Percentiles rank a stretch among this genome's conserved stretches.
These are phyloP conservation scores for Triadica sebifera DNA, from an alignment of 345 rosid genomes.

Conservation along the genomic window DNA sequence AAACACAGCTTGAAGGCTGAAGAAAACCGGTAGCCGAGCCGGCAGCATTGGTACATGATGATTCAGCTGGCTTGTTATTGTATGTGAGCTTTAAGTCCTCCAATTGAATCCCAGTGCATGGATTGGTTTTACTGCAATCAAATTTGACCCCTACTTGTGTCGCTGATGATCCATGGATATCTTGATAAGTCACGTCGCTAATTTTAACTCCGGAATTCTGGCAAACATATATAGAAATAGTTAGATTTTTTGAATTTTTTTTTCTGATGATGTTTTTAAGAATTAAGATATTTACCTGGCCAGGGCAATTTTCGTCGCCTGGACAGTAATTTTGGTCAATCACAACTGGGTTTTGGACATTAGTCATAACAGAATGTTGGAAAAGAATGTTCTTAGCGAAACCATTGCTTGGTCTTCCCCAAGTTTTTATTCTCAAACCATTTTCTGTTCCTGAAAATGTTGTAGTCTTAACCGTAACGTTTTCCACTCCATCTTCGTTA, in stretches of 20 bases:
- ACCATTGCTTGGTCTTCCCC: constrained; percentile 27
- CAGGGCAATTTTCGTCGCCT: constrained; percentile 10
- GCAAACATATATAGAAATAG: background rate
- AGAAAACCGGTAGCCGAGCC: background rate
- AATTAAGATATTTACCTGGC: constrained; percentile 5
- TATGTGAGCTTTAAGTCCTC: background rate
- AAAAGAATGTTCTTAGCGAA: constrained; percentile 20
- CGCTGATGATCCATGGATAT: background rate
- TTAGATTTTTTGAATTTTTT: too few relatives aligned
- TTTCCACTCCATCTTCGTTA: constrained; percentile 23
- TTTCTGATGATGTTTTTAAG: background rate
- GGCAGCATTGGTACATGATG: background rate
- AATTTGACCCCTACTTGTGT: background rate
- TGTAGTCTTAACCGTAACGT: constrained; percentile 18
- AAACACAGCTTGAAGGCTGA: background rate
- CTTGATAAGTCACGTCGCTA: background rate
- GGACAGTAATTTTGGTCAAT: constrained; percentile 27
- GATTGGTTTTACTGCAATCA: background rate
- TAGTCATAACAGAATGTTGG: constrained; percentile 18
- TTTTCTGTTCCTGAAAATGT: constrained; percentile 21
- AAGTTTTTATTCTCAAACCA: constrained; percentile 22
- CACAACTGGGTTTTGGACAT: constrained; percentile 21
- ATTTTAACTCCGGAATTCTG: background rate
- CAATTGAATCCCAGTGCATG: constrained; percentile 2
- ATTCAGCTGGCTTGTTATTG: background rate